Evolutionary conservation across 2,329 filamentous ascomycete genomes (phyloP), one percentile per base, ranked within the genome.

Genomic region (Cladophialophora chaetospira): DNA sequence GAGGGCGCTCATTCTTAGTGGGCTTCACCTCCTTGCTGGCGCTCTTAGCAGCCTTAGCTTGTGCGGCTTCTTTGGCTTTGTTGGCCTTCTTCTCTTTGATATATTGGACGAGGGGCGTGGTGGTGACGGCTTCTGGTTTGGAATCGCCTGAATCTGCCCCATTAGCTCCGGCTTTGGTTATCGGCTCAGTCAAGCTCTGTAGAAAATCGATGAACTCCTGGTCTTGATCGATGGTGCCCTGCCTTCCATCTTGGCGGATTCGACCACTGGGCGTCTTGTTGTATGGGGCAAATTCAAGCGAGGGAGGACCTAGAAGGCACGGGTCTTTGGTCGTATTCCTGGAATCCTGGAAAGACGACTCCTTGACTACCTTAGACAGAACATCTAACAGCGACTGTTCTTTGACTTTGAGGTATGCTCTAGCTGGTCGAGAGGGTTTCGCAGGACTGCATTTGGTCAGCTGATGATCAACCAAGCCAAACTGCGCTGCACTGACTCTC

Each of bases 191-290:
- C 44, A 97, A 81, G 52, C 84, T 88, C 71, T 95, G 89, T 5
- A 99, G 81, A 70, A 97, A 99, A 23, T 87, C 85, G 77, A 97
- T 95, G 67, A 97, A 99, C 66, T 97, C 94, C 0, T 90, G 86
- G 68, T 99, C 94, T 70, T 96, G 91, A 67, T 99, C 94, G 64
- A 99, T 97, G 2, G 91, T 96, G 51, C 93, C 94, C 71, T 96
- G 90, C 11, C 92, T 86, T 51, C 86, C 85, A 76, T 99, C 94
- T 52, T 85, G 83, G 29, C 91, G 86, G 47, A 84, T 83, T 70
- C 89, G 90, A 31, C 80, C 83, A 57, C 83, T 84, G 1, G 93
- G 91, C 1, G 91, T 83, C 67, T 92, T 92, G 64, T 90, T 89
- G 75, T 92, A 96, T 1, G 88, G 83, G 15, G 92, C 85, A 67